These are phyloP conservation scores for Ophiorrhiza pumila DNA, from an alignment of 257 asterid genomes.

Conservation along the genomic window DNA sequence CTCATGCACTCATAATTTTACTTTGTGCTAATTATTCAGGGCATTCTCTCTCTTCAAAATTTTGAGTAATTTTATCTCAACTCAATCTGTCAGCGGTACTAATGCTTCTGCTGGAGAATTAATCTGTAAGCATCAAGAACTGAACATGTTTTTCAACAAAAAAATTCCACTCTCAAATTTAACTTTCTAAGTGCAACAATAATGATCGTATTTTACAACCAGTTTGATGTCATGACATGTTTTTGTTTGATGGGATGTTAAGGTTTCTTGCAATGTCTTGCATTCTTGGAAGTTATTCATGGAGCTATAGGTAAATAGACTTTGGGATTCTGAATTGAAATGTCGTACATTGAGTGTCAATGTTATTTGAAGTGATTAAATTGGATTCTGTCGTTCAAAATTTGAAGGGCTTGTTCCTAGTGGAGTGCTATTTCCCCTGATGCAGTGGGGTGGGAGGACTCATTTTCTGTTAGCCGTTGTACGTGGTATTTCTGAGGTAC, in stretches of 20 bases:
- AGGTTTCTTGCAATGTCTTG: slow-evolving; percentile 78
- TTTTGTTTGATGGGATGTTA: slow-evolving; percentile 19
- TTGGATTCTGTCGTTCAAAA: background rate
- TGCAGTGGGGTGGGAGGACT: slow-evolving; percentile 98
- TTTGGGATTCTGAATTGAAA: slow-evolving; percentile 6
- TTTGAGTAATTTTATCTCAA: slow-evolving; percentile 41
- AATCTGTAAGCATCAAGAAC: slow-evolving; percentile 45
- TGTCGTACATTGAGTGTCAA: background rate
- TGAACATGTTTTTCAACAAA: background rate
- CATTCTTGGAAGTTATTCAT: slow-evolving; percentile 93
- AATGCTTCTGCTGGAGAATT: slow-evolving; percentile 70
- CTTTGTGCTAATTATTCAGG: slow-evolving; percentile 39
- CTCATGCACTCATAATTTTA: background rate
- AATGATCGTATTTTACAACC: background rate
- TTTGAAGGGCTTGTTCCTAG: slow-evolving; percentile 87
- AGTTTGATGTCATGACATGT: background rate
- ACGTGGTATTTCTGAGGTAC: slow-evolving; percentile 56
- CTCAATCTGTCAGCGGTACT: slow-evolving; percentile 52
- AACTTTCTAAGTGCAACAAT: background rate
- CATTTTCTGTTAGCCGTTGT: slow-evolving; percentile 84
- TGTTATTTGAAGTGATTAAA: background rate
- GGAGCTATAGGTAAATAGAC: slow-evolving; percentile 67
- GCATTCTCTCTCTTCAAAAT: slow-evolving; percentile 52
- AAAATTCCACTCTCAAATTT: background rate
- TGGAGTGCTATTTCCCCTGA: slow-evolving; percentile 73